Conservation (phyloP, 2,329 filamentous ascomycete genomes). For the Phyllosticta citribraziliensis region DNA sequence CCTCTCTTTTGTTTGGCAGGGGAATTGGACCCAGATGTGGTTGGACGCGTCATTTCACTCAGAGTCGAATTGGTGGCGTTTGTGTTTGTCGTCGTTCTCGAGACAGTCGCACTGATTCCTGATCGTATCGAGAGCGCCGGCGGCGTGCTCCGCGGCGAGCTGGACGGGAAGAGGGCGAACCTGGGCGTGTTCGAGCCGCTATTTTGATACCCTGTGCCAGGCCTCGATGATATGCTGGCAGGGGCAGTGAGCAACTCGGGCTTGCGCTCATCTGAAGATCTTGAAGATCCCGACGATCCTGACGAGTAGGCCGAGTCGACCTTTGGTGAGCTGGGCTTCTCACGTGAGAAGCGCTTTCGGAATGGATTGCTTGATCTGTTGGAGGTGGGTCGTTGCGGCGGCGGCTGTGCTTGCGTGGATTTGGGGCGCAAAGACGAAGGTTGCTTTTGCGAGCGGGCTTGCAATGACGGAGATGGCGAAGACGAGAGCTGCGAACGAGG, state of each 20-base stretch:
- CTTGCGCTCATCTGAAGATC: slow-evolving; percentile 8
- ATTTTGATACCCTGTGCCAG: not conserved
- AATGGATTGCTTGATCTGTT: slow-evolving; percentile 1
- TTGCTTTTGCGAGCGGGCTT: not conserved
- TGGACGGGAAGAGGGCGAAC: slow-evolving; percentile 7
- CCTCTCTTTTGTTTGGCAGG: not conserved
- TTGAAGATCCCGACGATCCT: slow-evolving; percentile 22
- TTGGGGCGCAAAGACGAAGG: not conserved
- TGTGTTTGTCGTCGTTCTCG: slow-evolving; percentile 2
- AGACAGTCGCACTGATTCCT: slow-evolving; percentile 3
- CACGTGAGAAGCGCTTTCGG: slow-evolving; percentile 5
- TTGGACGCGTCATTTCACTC: slow-evolving; percentile 4
- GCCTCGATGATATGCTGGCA: not conserved
- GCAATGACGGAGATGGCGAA: not conserved
- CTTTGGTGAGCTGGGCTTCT: slow-evolving; percentile 8
- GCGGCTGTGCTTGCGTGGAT: not conserved
- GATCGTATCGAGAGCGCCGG: slow-evolving; percentile 6
- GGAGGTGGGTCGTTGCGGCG: not conserved
- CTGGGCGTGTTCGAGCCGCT: not conserved
- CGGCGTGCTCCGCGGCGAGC: not conserved
- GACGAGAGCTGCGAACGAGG: not conserved
- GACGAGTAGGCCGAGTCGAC: slow-evolving; percentile 30
- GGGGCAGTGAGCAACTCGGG: not conserved
- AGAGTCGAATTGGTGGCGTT: slow-evolving; percentile 4
- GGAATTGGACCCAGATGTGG: slow-evolving; percentile 4